Base-by-base conservation (phyloP, 257 asterid genomes). In the Plectranthus barbatus region DNA sequence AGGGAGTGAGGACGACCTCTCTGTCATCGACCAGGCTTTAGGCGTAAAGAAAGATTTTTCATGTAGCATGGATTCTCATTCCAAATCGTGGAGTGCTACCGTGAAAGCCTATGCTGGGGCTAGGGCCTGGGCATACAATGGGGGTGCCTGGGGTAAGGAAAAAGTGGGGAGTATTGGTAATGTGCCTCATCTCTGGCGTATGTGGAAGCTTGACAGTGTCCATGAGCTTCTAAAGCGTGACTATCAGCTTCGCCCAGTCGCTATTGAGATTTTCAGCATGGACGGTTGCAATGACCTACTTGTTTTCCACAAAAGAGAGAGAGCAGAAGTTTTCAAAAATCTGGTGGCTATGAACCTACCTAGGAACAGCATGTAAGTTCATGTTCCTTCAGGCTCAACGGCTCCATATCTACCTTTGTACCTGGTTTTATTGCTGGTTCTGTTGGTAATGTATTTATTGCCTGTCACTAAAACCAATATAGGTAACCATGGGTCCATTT, bases 91-190 rank as follows among this genome's bases (percentile, higher is more conserved):
- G 99, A 85, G 81, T 80, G 91, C 83, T 34, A 73, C 96, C 21
- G 83, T 69, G 23, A 93, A 79, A 78, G 71, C 88, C 64, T 84
- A 80, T 66, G 77, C 81, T 51, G 95, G 96, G 64, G 99, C 95
- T 57, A 80, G 97, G 79, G 99, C 99, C 60, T 93, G 97, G 99
- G 99, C 97, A 14, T 93, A 85, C 56, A 93, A 79, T 78, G 99
- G 99, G 70, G 99, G 99, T 65, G 97, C 97, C 24, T 93, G 99
- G 99, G 99, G 99, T 20, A 93, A 85, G 85, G 99, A 93, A 79
- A 93, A 83, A 73, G 81, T 85, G 67, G 83, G 84, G 61, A 77
- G 76, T 67, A 79, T 85, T 66, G 81, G 97, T 33, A 86, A 81
- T 69, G 90, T 83, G 65, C 97, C 99, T 70, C 99, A 93, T 84